Evolutionary conservation across 1,284 basidiomycete species (phyloP).

Genomic region (Cryptococcus jaspeensis): DNA sequence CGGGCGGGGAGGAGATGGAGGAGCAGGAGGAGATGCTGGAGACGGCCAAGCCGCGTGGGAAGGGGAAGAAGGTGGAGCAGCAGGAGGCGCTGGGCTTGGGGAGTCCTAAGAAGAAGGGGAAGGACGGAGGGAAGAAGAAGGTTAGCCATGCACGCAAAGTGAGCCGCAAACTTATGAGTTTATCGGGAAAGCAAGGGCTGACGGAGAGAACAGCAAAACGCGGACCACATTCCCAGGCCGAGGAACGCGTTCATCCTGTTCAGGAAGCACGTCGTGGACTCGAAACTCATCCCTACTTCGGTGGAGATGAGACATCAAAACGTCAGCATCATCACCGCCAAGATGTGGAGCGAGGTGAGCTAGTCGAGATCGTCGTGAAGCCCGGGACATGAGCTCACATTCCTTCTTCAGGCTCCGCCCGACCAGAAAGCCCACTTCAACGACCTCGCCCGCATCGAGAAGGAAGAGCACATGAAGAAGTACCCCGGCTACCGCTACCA

Average conservation of each 20-base stretch:
- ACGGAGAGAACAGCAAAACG: slow-evolving; percentile 47
- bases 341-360: slow-evolving; percentile 47
- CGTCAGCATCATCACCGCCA: slow-evolving; percentile 43
- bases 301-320: slow-evolving; percentile 81
- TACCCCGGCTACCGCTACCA: slow-evolving; percentile 43
- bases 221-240: slow-evolving; percentile 80
- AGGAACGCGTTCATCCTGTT: slow-evolving; percentile 95
- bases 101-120: neutral
- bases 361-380: slow-evolving; percentile 46
- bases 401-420: slow-evolving; percentile 23
- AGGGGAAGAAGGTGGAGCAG: slow-evolving; percentile 18
- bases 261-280: slow-evolving; percentile 79
- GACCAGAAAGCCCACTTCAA: slow-evolving; percentile 61
- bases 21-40: slow-evolving; percentile 10
- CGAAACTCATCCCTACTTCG: slow-evolving; percentile 70
- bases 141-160: slow-evolving; percentile 45
- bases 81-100: neutral
- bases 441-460: slow-evolving; percentile 67
- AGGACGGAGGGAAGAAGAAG: slow-evolving; percentile 25
- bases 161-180: slow-evolving; percentile 1
- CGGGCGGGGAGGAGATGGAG: slow-evolving; percentile 9
- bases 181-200: neutral
- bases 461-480: slow-evolving; percentile 69
- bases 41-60: slow-evolving; percentile 9
- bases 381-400: slow-evolving; percentile 21